These are phyloP conservation scores for Alisma plantagoaquatica DNA, from an alignment of 106 monocot species.

Conservation along the genomic window DNA sequence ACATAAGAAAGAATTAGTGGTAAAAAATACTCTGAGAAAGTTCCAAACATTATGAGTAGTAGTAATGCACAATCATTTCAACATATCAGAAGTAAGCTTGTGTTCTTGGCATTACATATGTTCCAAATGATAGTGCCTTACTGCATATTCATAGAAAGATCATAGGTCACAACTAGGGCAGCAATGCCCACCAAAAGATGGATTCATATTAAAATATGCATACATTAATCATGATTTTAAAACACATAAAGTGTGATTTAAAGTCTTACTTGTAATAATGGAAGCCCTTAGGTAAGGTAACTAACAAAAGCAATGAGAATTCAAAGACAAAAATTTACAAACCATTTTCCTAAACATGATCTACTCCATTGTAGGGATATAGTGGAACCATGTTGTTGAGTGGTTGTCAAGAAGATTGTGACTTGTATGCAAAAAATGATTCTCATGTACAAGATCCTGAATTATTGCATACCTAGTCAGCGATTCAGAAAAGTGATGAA, in stretches of 20 bases:
- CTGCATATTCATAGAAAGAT: constrained; percentile 62
- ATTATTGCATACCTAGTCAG: constrained; percentile 70
- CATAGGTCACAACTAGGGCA: constrained; percentile 74
- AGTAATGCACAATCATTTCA: no score
- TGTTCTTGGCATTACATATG: constrained; percentile 70
- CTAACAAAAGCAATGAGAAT: constrained; percentile 76
- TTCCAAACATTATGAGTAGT: no score
- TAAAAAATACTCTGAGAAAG: no score
- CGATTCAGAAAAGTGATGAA: constrained; percentile 91
- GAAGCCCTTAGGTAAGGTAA: constrained; percentile 78
- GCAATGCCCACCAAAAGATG: constrained; percentile 70
- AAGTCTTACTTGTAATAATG: constrained; percentile 79
- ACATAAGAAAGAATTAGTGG: no score
- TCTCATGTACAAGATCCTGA: constrained; percentile 62
- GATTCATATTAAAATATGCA: no score
- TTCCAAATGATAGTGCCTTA: constrained; percentile 68
- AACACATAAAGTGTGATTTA: neutral
- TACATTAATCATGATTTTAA: neutral
- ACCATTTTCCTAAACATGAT: constrained; percentile 65
- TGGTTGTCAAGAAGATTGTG: constrained; percentile 58
- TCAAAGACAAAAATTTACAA: constrained; percentile 78
- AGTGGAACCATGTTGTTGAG: constrained; percentile 81
- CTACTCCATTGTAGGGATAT: constrained; percentile 79
- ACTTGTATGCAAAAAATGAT: constrained; percentile 49
- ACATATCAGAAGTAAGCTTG: neutral